A percentile compares a stretch with the other conserved stretches of the same genome.
Evolutionary conservation across 352 stramenopile species (phyloP).

Genomic region (Phytophthora quininea): DNA sequence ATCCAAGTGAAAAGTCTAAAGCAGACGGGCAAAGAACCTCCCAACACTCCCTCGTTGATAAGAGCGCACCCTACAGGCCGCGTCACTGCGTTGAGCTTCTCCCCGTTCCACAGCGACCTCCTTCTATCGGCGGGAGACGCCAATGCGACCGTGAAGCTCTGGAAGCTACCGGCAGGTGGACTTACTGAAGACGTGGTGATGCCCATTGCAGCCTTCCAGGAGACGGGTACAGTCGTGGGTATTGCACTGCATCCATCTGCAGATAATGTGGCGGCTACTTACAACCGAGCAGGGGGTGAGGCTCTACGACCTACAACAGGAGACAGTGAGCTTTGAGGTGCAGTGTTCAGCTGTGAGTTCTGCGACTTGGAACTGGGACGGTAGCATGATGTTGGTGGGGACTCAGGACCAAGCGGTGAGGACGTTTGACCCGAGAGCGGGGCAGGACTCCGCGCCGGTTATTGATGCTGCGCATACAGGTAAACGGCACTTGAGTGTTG

Average conservation of each 20-base stretch:
- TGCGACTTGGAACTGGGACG: conserved; percentile 76
- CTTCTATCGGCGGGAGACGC: conserved; percentile 68
- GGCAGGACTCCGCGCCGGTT: conserved; percentile 3
- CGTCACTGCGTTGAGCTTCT: conserved; percentile 71
- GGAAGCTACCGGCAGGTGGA: conserved; percentile 45
- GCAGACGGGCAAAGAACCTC: conserved; percentile 43
- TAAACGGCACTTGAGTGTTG: conserved; percentile 50
- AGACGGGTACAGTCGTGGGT: conserved; percentile 27
- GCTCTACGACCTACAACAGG: conserved; percentile 54
- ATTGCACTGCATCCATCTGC: conserved; percentile 68
- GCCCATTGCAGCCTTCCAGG: conserved; percentile 27
- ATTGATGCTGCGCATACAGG: conserved; percentile 53
- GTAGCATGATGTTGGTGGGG: conserved; percentile 50
- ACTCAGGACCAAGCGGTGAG: conserved; percentile 56
- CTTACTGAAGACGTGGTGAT: conserved; percentile 40
- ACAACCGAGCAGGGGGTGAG: conserved; percentile 45
- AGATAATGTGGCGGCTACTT: conserved; percentile 46
- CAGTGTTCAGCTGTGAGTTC: conserved; percentile 30
- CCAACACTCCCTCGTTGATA: conserved; percentile 50
- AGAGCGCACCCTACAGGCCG: conserved; percentile 58
- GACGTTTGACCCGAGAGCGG: conserved; percentile 59
- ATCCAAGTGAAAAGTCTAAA: conserved; percentile 65
- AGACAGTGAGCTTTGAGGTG: conserved; percentile 31
- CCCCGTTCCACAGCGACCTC: conserved; percentile 52
- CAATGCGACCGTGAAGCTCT: conserved; percentile 56